Base-by-base conservation (phyloP, 139 green algal species). In the Chlamydomonas sp. region DNA sequence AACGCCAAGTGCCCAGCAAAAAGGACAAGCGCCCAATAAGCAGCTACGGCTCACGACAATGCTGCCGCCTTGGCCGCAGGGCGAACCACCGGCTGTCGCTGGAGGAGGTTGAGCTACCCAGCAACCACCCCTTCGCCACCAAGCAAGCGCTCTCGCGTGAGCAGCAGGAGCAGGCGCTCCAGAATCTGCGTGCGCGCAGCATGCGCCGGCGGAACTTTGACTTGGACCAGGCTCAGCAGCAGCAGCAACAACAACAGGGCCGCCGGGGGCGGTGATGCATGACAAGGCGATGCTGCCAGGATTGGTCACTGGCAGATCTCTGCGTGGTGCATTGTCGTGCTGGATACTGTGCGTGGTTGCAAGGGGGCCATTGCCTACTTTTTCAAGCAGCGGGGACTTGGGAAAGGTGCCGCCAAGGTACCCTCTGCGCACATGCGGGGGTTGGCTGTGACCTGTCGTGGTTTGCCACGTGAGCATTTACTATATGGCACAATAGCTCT, bases 91-190 rank as follows among this genome's bases (percentile, higher is more conserved):
- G 77, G 78, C 18, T 96, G 58, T 80, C 91, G 73, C 59, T 97
- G 8, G 93, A 97, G 63, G 90, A 95, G 8, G 85, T 97, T 12
- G 94, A 97, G 63, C 92, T 98, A 62, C 96, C 96, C 5, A 91
- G 95, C 7, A 97, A 98, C 90, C 96, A 98, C 87, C 96, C 96
- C 1, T 98, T 95, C 89, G 95, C 95, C 14, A 91, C 94, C n/a
- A 94, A 91, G 74, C 83, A 87, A 73, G 7, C 18, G 14, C 72
- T 87, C 14, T 80, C 73, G 1, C 69, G 71, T 16, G 75, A 89
- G 75, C 63, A 89, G 85, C 62, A 71, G n/a, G 49, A 83, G 78
- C 83, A 72, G 58, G 63, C 77, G 5, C 84, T 89, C 2, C 59
- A 71, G 20, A 83, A 83, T 76, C 69, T 89, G n/a, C n/a, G n/a